Evolutionary conservation across 192 early-diverging fungal genomes (phyloP), one percentile per base, ranked within the genome.

Genomic region (Podila epicladia): DNA sequence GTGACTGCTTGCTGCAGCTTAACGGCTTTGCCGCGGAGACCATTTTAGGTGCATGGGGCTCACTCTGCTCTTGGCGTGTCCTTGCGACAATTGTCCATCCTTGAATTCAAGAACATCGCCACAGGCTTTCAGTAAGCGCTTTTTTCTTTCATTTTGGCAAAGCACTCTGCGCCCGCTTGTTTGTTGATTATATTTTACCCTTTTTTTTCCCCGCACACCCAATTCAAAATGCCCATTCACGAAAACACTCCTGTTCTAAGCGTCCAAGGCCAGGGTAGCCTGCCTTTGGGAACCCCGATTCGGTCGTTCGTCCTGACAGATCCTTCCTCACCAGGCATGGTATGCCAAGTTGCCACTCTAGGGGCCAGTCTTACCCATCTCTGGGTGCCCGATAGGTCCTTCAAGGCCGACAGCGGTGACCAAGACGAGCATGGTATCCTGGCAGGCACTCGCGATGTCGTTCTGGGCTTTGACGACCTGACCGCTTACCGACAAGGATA

Each of bases 301-400:
- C 77, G 77, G 19, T 80, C 77, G 9, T 80, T 80, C 45, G 11
- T 80, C 20, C 51, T 80, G 15, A 73, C 71, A 5, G 71, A 80
- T 55, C 37, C 45, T 12, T 73, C 70, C 5, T 80, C 77, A 4
- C 77, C 71, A 35, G 66, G 71, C 0, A 80, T 80, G 69, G 77
- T 66, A 1, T 79, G 76, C 28, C 77, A 85, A 72, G 69, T 94
- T 9, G 84, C 87, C 22, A 88, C 84, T 13, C 91, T 91, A 79
- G 95, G 95, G 6, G 92, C 88, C 11, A 90, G 88, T 12, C 60
- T 96, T n/a, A 89, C 87, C 9, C 87, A 92, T 53, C 87, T 95
- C 31, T 67, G 93, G 15, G 84, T 91, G 24, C 84, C 69, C 24
- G 91, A 94, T 69, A 82, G 80, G 45, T 61, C 72, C 3, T 55